Conservation (phyloP, 768 basidiomycete species). For the Mycena floridula region DNA sequence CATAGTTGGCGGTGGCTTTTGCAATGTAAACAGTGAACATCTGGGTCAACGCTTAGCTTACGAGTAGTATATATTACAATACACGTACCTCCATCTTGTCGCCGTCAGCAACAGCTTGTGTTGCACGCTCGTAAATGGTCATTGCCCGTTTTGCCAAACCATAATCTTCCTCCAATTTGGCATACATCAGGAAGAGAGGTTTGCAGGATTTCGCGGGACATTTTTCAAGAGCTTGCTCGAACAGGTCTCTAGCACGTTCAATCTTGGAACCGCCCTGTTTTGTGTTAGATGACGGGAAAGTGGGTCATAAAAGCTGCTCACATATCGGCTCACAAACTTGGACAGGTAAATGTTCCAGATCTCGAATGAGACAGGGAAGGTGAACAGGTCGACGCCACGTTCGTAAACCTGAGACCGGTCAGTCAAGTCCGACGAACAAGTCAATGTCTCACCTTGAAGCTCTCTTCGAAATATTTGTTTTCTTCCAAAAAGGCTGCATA, state of each 20-base stretch:
- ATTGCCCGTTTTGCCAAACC: slow-evolving; percentile 95
- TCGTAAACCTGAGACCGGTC: slow-evolving; percentile 70
- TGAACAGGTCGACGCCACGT: slow-evolving; percentile 94
- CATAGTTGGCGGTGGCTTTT: slow-evolving; percentile 93
- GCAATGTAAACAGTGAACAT: slow-evolving; percentile 98
- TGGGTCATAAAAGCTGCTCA: slow-evolving; percentile 31
- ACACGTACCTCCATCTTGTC: slow-evolving; percentile 88
- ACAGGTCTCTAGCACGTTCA: slow-evolving; percentile 93
- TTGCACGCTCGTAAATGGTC: slow-evolving; percentile 92
- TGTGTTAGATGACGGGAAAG: slow-evolving; percentile 2
- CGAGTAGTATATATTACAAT: slow-evolving; percentile 4
- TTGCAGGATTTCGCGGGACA: slow-evolving; percentile 95
- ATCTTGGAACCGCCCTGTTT: slow-evolving; percentile 84
- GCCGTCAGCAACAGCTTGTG: slow-evolving; percentile 75
- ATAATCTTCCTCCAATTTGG: slow-evolving; percentile 90
- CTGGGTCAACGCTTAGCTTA: slow-evolving; percentile 29
- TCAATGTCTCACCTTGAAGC: slow-evolving; percentile 73
- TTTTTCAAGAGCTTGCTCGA: slow-evolving; percentile 95
- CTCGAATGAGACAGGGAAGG: slow-evolving; percentile 96
- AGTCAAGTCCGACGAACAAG: slow-evolving; percentile 2
- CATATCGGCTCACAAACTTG: slow-evolving; percentile 96
- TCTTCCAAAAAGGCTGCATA: slow-evolving; percentile 97
- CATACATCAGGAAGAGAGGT: slow-evolving; percentile 92
- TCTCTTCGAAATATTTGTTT: slow-evolving; percentile 97
- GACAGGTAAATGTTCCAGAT: slow-evolving; percentile 99